A percentile compares a stretch with the other conserved stretches of the same genome.
phyloP scores from a whole-genome alignment of 192 early-diverging fungal genomes.

The Coemansia sp. region DNA sequence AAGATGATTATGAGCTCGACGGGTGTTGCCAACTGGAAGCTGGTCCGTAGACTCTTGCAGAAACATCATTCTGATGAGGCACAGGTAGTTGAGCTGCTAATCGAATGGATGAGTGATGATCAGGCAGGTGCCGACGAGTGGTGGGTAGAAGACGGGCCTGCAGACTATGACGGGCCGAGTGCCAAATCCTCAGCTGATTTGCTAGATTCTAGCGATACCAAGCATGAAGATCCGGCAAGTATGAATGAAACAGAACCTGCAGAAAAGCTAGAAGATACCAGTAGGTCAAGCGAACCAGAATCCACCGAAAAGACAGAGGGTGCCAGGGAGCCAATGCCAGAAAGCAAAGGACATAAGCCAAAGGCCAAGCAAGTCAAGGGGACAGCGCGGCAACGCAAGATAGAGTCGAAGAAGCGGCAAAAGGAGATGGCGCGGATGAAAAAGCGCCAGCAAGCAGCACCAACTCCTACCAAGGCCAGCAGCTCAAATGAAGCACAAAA shows the following conservation, averaged over 20 bases:
- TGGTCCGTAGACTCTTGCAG: conserved; percentile 55
- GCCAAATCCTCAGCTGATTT: no score
- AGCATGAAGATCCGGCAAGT: no score
- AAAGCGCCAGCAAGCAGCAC: conserved; percentile 17
- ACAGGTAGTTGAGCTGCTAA: conserved; percentile 58
- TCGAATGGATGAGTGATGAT: conserved; percentile 42
- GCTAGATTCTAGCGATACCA: no score
- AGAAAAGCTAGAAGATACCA: not conserved
- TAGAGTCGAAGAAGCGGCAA: conserved; percentile 38
- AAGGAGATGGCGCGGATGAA: conserved; percentile 37
- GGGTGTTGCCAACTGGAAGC: conserved; percentile 46
- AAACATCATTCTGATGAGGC: conserved; percentile 48
- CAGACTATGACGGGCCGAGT: conserved; percentile 27
- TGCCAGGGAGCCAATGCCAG: not conserved
- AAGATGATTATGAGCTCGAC: conserved; percentile 59
- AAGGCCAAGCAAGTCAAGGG: conserved; percentile 14
- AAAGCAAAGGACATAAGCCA: not conserved
- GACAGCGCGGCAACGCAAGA: conserved; percentile 25
- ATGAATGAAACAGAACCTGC: not conserved
- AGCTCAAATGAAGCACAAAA: not conserved
- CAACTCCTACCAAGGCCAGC: not conserved
- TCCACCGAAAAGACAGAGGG: not conserved
- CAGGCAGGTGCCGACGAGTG: conserved; percentile 11
- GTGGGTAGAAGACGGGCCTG: conserved; percentile 27
- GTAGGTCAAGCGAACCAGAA: not conserved